phyloP scores from a whole-genome alignment of 78 protist genomes.

The Dictyostelium firmibasis region DNA sequence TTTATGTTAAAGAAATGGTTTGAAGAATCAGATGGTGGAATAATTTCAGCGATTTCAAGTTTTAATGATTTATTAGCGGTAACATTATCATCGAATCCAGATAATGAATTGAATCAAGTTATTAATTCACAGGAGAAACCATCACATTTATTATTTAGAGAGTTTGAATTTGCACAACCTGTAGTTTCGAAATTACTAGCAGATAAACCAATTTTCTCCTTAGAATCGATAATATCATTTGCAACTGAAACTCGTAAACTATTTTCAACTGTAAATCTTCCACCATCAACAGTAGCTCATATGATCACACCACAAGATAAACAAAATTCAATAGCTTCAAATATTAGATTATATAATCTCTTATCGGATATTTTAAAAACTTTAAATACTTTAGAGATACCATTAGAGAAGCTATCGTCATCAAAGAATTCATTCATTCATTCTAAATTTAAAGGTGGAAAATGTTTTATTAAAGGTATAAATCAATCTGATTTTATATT shows the following conservation, averaged over 20 bases:
- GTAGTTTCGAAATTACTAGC: not conserved
- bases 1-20: slow-evolving; percentile 31
- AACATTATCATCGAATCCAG: slow-evolving; percentile 34
- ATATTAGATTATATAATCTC: slow-evolving; percentile 13
- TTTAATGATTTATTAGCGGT: slow-evolving; percentile 42
- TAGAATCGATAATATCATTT: slow-evolving; percentile 26
- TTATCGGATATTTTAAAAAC: slow-evolving; percentile 28
- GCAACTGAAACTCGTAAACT: slow-evolving; percentile 63
- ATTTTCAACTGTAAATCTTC: slow-evolving; percentile 28
- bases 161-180: not conserved
- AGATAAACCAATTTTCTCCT: slow-evolving; percentile 12
- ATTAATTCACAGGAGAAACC: not conserved
- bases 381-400: slow-evolving; percentile 36
- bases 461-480: slow-evolving; percentile 64
- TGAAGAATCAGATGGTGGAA: slow-evolving; percentile 48
- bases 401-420: not conserved
- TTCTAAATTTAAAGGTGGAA: slow-evolving; percentile 48
- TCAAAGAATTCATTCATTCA: not conserved
- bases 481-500: slow-evolving; percentile 57
- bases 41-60: slow-evolving; percentile 15
- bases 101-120: slow-evolving; percentile 9
- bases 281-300: not conserved
- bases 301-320: not conserved
- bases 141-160: not conserved
- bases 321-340: slow-evolving; percentile 16